Evolutionary conservation across 345 rosid genomes (phyloP), one percentile per base, ranked within the genome.

Genomic region (Camelina hispida): DNA sequence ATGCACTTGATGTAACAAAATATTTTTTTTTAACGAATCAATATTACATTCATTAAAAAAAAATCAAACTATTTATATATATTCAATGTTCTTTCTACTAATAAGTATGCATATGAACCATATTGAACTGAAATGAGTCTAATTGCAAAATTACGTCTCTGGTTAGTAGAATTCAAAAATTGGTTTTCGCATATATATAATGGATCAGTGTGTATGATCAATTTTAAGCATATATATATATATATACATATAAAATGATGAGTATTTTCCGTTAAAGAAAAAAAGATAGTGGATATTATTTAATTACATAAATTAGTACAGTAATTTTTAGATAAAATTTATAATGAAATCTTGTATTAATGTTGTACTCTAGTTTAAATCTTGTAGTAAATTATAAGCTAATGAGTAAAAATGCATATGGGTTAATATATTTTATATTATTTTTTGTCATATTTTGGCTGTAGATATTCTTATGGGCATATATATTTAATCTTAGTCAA

Each of bases 71-170:
- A 0, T 1, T 14, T 53, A 7, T 64, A 9, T 53, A 4, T 47
- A 9, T 47, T 1, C 13, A 3, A 48, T 12, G 7, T 25, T 61
- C 18, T n/a, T 38, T 13, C 61, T 61, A 51, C 43, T 71, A 60
- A 48, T 7, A 23, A 48, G 35, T 48, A 60, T 37, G 30, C 18
- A 71, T 50, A 13, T 60, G 17, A 37, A 37, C 51, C 25, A 48
- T 9, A 23, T 9, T 47, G 67, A 59, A 34, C 37, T 61, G 60
- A 53, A 38, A 12, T 18, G 14, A 71, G 40, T 62, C 5, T 28
- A 28, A 61, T 15, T 15, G 51, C 59, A 48, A 2, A 37, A 23
- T 71, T 22, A 11, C 16, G 30, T 60, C 37, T 44, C 3, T 15
- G 17, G n/a, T 44, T 44, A 6, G 3, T 15, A 44, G 50, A 61